A percentile compares a stretch with the other conserved stretches of the same genome.
Conservation (phyloP, 2,329 filamentous ascomycete species). For the Pseudogymnoascus sp. region DNA sequence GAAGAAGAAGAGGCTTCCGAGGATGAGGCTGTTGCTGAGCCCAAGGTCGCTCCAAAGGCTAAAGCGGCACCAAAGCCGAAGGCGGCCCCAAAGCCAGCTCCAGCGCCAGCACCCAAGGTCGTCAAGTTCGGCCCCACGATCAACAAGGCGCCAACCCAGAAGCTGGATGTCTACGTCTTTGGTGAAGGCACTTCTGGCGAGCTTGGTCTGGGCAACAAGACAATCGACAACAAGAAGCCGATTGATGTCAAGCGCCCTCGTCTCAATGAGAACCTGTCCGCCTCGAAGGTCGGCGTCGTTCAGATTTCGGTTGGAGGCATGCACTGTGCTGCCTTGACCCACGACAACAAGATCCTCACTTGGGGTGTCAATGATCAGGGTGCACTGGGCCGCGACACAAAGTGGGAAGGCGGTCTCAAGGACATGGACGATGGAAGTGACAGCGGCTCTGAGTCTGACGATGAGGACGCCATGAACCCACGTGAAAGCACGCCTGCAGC, state of each 20-base stretch:
- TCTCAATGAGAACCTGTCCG: slow-evolving; percentile 54
- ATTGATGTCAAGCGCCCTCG: slow-evolving; percentile 72
- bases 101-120: slow-evolving; percentile 24
- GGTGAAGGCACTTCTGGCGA: slow-evolving; percentile 77
- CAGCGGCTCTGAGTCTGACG: slow-evolving; percentile 41
- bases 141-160: slow-evolving; percentile 56
- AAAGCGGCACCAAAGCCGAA: slow-evolving; percentile 13
- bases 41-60: slow-evolving; percentile 10
- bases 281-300: slow-evolving; percentile 58
- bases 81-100: slow-evolving; percentile 23
- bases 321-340: slow-evolving; percentile 71
- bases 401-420: slow-evolving; percentile 57
- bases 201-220: slow-evolving; percentile 68
- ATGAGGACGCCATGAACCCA: slow-evolving; percentile 61
- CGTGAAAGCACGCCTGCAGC: slow-evolving; percentile 60
- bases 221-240: slow-evolving; percentile 50
- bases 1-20: background rate
- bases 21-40: slow-evolving; percentile 5
- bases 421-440: slow-evolving; percentile 43
- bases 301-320: slow-evolving; percentile 74
- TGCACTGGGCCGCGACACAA: slow-evolving; percentile 69
- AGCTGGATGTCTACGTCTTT: slow-evolving; percentile 71
- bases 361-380: slow-evolving; percentile 88
- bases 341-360: slow-evolving; percentile 73
- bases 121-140: slow-evolving; percentile 38